A percentile compares a stretch with the other conserved stretches of the same genome.
Conservation (phyloP, 441 rosid genomes). For the Adansonia gregorii region DNA sequence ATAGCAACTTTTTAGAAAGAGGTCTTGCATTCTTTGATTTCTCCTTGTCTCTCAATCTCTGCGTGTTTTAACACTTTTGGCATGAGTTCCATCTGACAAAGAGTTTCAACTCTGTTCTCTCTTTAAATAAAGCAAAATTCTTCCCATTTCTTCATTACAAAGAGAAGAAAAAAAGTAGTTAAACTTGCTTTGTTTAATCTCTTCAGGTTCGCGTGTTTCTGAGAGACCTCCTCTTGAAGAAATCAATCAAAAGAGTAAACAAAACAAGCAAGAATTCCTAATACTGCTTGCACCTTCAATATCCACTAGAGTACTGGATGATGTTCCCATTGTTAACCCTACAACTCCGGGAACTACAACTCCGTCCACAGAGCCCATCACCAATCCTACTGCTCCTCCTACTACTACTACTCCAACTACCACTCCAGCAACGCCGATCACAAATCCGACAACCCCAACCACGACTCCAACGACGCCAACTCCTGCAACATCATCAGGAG, state of each 20-base stretch:
- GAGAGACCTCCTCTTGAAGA: slow-evolving; percentile 39
- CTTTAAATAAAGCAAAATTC: no score
- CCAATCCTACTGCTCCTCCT: slow-evolving; percentile 20
- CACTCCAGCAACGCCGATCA: slow-evolving; percentile 34
- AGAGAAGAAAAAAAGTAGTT: slow-evolving; percentile 10
- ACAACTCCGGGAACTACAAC: slow-evolving; percentile 55
- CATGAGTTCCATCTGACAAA: no score
- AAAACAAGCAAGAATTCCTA: slow-evolving; percentile 35
- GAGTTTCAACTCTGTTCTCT: no score
- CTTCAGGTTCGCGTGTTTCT: slow-evolving; percentile 59
- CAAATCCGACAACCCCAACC: slow-evolving; percentile 58
- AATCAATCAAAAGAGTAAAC: slow-evolving; percentile 34
- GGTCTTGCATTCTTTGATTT: not conserved
- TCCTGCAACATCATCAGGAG: slow-evolving; percentile 62
- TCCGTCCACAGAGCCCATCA: slow-evolving; percentile 34
- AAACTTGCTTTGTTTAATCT: slow-evolving; percentile 27
- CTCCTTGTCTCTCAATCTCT: not conserved
- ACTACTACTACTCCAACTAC: slow-evolving; percentile 20
- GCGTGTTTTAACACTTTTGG: no score
- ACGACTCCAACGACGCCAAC: slow-evolving; percentile 28
- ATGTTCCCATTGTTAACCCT: slow-evolving; percentile 79
- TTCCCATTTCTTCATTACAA: no score
- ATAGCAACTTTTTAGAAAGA: not conserved
- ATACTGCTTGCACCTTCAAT: slow-evolving; percentile 35
- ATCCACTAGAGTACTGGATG: slow-evolving; percentile 45